A percentile compares a stretch with the other conserved stretches of the same genome.
Conservation (phyloP, 2,329 filamentous ascomycete genomes). For the Scopulariopsis brevicaulis region DNA sequence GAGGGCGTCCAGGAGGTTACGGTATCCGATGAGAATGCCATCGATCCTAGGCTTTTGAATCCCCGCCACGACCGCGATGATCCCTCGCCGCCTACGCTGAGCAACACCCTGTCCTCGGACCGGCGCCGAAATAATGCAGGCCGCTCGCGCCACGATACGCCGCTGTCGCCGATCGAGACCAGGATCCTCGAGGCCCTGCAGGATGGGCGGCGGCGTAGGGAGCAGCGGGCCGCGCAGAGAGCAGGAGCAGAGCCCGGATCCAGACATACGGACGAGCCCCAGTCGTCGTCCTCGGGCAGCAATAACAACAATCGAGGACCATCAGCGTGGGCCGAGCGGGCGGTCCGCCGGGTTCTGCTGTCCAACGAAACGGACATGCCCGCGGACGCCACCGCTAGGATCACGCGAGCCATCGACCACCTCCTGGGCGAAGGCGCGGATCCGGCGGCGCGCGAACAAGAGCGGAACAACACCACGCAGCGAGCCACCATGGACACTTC, state of each 20-base stretch:
- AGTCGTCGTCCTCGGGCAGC: background rate
- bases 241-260: background rate
- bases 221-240: slow-evolving; percentile 15
- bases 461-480: slow-evolving; percentile 20
- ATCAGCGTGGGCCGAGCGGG: slow-evolving; percentile 1
- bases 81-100: background rate
- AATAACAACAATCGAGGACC: background rate
- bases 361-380: background rate
- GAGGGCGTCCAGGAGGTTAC: slow-evolving; percentile 20
- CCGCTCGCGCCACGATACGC: slow-evolving; percentile 23
- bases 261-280: background rate
- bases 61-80: slow-evolving; percentile 26
- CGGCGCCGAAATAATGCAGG: slow-evolving; percentile 1
- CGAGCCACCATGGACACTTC: slow-evolving; percentile 8
- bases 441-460: slow-evolving; percentile 20
- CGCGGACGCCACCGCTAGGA: slow-evolving; percentile 13
- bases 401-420: slow-evolving; percentile 26
- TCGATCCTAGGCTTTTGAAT: slow-evolving; percentile 41
- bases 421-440: slow-evolving; percentile 24
- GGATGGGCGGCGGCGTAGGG: slow-evolving; percentile 37
- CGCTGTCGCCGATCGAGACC: slow-evolving; percentile 41
- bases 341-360: background rate
- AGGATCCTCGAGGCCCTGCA: slow-evolving; percentile 45
- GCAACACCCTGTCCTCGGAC: slow-evolving; percentile 3
- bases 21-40: slow-evolving; percentile 42